These are phyloP conservation scores for Monosporozyma solicola DNA, from an alignment of 805 yeast genomes.

Conservation along the genomic window DNA sequence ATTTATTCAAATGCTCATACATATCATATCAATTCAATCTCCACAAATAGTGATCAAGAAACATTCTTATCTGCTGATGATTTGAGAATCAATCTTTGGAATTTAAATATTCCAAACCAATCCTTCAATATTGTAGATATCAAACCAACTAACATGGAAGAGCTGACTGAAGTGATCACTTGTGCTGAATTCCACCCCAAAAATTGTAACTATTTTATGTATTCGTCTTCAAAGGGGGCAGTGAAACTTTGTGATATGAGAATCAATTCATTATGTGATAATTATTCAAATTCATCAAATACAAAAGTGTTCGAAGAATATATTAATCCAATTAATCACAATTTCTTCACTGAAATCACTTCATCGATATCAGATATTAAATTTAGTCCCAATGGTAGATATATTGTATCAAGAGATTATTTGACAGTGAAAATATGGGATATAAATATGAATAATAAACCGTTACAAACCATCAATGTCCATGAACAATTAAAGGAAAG, in stretches of 20 bases:
- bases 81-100: slow-evolving; percentile 92
- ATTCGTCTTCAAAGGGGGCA: slow-evolving; percentile 91
- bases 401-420: slow-evolving; percentile 94
- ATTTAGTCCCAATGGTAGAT: slow-evolving; percentile 84
- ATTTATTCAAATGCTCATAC: slow-evolving; percentile 96
- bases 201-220: slow-evolving; percentile 89
- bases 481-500: slow-evolving; percentile 92
- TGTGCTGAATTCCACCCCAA: slow-evolving; percentile 93
- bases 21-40: slow-evolving; percentile 92
- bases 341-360: slow-evolving; percentile 95
- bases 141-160: slow-evolving; percentile 98
- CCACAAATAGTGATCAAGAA: slow-evolving; percentile 92
- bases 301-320: slow-evolving; percentile 86
- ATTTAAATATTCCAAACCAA: slow-evolving; percentile 87
- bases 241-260: slow-evolving; percentile 96
- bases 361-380: slow-evolving; percentile 89
- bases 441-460: slow-evolving; percentile 91
- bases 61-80: slow-evolving; percentile 91
- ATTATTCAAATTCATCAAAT: slow-evolving; percentile 33
- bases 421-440: slow-evolving; percentile 98
- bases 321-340: slow-evolving; percentile 84
- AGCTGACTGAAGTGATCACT: slow-evolving; percentile 94
- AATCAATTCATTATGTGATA: slow-evolving; percentile 86
- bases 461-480: slow-evolving; percentile 86
- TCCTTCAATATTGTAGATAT: slow-evolving; percentile 95